Evolutionary conservation across 2,329 filamentous ascomycete genomes (phyloP).

Genomic region (Lachnellula suecica): DNA sequence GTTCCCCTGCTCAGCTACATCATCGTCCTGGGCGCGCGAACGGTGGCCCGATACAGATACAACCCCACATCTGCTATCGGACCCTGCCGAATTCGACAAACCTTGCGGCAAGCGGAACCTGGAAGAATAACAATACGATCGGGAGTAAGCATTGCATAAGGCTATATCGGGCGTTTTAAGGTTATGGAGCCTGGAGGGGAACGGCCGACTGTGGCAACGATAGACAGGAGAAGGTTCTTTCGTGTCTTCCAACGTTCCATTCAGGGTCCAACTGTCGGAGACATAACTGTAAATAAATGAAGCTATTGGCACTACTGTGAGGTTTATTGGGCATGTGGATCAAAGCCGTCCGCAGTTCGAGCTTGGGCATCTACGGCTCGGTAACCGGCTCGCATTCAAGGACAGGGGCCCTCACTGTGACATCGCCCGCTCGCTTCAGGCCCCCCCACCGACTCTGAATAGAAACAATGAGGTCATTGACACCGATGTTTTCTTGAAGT

Average conservation of each 20-base stretch:
- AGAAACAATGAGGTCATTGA: constrained; percentile 15
- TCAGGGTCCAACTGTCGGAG: not conserved
- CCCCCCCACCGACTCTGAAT: constrained; percentile 1
- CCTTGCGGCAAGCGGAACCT: not conserved
- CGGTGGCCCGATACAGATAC: not conserved
- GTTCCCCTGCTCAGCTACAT: not conserved
- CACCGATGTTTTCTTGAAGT: not conserved
- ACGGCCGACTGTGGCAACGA: not conserved
- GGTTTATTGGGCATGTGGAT: not conserved
- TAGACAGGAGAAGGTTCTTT: not conserved
- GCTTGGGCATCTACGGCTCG: not conserved
- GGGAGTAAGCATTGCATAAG: not conserved
- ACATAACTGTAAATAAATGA: not conserved
- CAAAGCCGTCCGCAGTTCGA: not conserved
- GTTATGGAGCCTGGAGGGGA: not conserved
- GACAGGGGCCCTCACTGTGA: constrained; percentile 1
- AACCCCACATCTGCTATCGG: not conserved
- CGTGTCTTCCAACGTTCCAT: not conserved
- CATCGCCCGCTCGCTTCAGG: not conserved
- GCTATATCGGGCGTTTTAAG: not conserved
- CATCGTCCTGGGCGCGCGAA: not conserved
- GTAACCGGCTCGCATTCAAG: not conserved
- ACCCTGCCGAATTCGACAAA: not conserved
- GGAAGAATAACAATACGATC: not conserved
- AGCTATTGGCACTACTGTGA: not conserved